Percentiles rank a stretch among this genome's conserved stretches.
Evolutionary conservation across 192 early-diverging fungal species (phyloP).

Genomic region (Umbelopsis sp.): DNA sequence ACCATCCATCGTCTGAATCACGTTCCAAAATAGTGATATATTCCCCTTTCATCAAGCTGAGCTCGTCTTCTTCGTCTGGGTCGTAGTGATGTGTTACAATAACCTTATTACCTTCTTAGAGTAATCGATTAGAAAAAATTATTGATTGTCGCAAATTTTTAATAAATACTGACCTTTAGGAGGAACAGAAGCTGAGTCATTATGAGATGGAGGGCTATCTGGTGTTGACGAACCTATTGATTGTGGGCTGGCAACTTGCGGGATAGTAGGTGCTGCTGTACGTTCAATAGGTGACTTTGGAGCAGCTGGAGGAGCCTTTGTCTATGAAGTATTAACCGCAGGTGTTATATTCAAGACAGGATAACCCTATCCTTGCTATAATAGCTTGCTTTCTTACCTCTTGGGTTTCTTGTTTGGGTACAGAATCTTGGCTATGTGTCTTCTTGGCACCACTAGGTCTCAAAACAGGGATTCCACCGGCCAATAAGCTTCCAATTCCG

Average conservation of each 20-base stretch:
- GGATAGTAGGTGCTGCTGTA: neutral
- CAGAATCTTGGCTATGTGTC: slow-evolving; percentile 6
- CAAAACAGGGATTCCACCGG: slow-evolving; percentile 65
- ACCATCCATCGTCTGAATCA: slow-evolving; percentile 55
- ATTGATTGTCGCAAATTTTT: no score
- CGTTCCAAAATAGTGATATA: slow-evolving; percentile 48
- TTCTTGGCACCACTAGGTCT: slow-evolving; percentile 6
- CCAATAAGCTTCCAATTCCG: slow-evolving; percentile 73
- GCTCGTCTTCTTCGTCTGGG: slow-evolving; percentile 51
- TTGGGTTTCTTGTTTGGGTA: neutral
- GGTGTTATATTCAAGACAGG: neutral
- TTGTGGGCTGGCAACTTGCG: neutral
- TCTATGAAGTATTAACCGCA: neutral
- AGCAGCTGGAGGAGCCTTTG: slow-evolving; percentile 6
- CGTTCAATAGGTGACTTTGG: neutral
- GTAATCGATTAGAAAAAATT: neutral
- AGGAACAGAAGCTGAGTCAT: neutral
- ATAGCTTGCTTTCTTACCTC: neutral
- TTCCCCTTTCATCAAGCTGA: slow-evolving; percentile 45
- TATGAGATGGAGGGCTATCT: neutral
- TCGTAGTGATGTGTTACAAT: slow-evolving; percentile 48
- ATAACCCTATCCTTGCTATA: neutral
- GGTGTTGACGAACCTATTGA: neutral
- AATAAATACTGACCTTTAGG: neutral
- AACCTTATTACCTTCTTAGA: slow-evolving; percentile 38